Conservation (phyloP, 2,329 filamentous ascomycete genomes). For the Colletotrichum paranaense region DNA sequence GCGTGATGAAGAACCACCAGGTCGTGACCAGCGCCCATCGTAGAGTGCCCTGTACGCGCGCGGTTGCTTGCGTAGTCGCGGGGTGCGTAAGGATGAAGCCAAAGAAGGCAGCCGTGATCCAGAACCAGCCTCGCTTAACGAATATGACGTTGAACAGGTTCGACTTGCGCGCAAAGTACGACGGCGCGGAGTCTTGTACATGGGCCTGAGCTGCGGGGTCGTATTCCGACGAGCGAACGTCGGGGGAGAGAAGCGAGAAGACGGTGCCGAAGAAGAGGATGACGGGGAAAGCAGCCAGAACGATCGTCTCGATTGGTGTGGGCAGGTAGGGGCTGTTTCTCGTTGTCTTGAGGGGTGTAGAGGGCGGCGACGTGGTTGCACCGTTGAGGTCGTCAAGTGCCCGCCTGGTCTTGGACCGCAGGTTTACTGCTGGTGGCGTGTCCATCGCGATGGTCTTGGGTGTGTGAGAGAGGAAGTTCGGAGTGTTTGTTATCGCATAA, state of each 20-base stretch:
- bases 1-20: slow-evolving; percentile 89
- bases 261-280: slow-evolving; percentile 85
- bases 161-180: slow-evolving; percentile 93
- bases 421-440: slow-evolving; percentile 33
- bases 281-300: slow-evolving; percentile 78
- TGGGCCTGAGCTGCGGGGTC: slow-evolving; percentile 72
- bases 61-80: slow-evolving; percentile 48
- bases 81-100: slow-evolving; percentile 78
- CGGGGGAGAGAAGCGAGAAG: slow-evolving; percentile 82
- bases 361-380: slow-evolving; percentile 19
- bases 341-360: slow-evolving; percentile 36
- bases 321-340: slow-evolving; percentile 73
- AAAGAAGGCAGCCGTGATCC: slow-evolving; percentile 82
- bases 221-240: slow-evolving; percentile 73
- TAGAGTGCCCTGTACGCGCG: slow-evolving; percentile 64
- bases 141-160: slow-evolving; percentile 95
- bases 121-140: slow-evolving; percentile 95
- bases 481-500: slow-evolving; percentile 18
- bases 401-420: slow-evolving; percentile 34
- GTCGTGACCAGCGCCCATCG: slow-evolving; percentile 80
- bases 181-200: slow-evolving; percentile 69
- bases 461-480: not conserved
- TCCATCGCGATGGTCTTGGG: slow-evolving; percentile 23
- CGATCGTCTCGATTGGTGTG: slow-evolving; percentile 72
- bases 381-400: slow-evolving; percentile 34